These are phyloP conservation scores for Geotrichum reessii DNA, from an alignment of 1,139 yeast genomes.

Conservation along the genomic window DNA sequence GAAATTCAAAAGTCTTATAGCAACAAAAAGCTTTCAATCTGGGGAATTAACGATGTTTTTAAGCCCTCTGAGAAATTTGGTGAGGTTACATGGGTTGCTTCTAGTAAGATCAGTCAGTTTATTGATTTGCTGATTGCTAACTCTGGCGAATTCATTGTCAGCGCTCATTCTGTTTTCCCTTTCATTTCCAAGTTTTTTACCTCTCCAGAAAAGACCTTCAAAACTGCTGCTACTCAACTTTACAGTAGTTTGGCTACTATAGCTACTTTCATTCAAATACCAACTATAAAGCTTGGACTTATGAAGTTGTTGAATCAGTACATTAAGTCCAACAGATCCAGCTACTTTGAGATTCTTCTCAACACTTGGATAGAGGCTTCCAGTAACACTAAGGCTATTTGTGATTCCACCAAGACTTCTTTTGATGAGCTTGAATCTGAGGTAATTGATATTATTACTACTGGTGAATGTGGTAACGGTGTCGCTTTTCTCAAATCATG, in stretches of 20 bases:
- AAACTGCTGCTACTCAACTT: constrained; percentile 22
- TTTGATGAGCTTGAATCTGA: constrained; percentile 50
- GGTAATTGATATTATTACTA: constrained; percentile 53
- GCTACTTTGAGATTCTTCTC: constrained; percentile 32
- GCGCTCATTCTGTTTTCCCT: constrained; percentile 40
- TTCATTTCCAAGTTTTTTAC: constrained; percentile 31
- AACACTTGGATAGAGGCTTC: constrained; percentile 43
- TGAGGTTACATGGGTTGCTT: constrained; percentile 51
- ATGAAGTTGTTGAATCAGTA: constrained; percentile 37
- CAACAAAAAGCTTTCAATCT: constrained; percentile 39
- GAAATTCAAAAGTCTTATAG: constrained; percentile 34
- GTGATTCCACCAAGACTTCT: constrained; percentile 46
- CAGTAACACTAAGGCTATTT: constrained; percentile 41
- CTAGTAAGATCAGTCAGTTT: constrained; percentile 55
- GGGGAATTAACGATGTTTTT: constrained; percentile 41
- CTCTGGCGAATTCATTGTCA: constrained; percentile 43
- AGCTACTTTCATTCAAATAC: constrained; percentile 42
- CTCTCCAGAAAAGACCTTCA: constrained; percentile 17
- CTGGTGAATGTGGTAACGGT: constrained; percentile 52
- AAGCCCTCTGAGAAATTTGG: constrained; percentile 43
- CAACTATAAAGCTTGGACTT: constrained; percentile 43
- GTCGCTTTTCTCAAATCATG: constrained; percentile 54
- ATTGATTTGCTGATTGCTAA: constrained; percentile 40
- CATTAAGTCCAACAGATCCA: constrained; percentile 33
- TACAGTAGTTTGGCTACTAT: constrained; percentile 50